Evolutionary conservation across 306 rosid genomes (phyloP).

Genomic region (Lotus japonicus): DNA sequence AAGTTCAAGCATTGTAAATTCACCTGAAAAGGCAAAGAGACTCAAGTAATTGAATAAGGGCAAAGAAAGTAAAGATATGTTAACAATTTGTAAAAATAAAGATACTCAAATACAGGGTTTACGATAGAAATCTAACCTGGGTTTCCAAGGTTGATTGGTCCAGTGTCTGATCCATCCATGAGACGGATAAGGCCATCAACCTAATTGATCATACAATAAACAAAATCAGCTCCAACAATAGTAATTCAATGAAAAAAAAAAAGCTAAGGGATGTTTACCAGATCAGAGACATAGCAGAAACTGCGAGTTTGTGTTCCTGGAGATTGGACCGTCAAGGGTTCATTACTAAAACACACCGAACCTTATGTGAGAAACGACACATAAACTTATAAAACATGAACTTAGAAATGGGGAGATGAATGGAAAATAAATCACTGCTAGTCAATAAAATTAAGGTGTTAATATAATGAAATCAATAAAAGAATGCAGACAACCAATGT

Average conservation of each 20-base stretch:
- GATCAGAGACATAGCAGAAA: conserved; percentile 75
- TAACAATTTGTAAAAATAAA: conserved; percentile 12
- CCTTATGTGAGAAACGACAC: background rate
- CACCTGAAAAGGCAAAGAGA: conserved; percentile 49
- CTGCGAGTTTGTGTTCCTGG: conserved; percentile 93
- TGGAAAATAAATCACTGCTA: background rate
- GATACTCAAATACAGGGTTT: background rate
- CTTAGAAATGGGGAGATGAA: background rate
- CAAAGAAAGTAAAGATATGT: background rate
- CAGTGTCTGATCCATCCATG: conserved; percentile 69
- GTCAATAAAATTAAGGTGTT: background rate
- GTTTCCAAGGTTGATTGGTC: conserved; percentile 88
- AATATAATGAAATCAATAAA: background rate
- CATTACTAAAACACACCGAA: conserved; percentile 49
- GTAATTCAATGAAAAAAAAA: conserved; percentile 7
- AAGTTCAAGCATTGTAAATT: conserved; percentile 92
- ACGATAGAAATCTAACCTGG: conserved; percentile 46
- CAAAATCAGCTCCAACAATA: background rate
- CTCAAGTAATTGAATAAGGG: background rate
- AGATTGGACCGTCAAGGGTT: conserved; percentile 68
- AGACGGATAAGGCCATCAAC: conserved; percentile 80
- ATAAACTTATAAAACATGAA: background rate
- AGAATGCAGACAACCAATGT: background rate
- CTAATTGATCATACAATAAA: conserved; percentile 28
- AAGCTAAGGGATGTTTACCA: conserved; percentile 37